Percentiles rank a stretch among this genome's conserved stretches.
Evolutionary conservation across 1,284 basidiomycete species (phyloP).

Genomic region (Ustilago xerochloae): DNA sequence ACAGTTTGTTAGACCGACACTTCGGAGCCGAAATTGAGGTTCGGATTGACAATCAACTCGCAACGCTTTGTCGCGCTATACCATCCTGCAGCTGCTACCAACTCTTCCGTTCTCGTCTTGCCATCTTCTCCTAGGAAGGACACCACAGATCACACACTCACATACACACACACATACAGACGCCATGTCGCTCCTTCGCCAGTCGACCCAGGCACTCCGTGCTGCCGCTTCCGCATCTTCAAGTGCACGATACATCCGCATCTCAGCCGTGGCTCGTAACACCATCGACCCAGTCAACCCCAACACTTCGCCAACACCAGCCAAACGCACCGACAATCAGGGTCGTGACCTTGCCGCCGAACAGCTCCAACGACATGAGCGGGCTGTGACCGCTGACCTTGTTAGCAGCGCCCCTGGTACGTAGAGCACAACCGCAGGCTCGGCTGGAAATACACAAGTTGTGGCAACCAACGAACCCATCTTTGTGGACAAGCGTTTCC

Average conservation of each 20-base stretch:
- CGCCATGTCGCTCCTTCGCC: constrained; percentile 36
- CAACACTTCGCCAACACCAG: constrained; percentile 43
- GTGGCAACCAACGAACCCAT: not conserved
- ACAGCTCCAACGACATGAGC: constrained; percentile 48
- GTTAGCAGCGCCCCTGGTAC: constrained; percentile 58
- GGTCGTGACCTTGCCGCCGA: constrained; percentile 54
- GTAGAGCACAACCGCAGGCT: not conserved
- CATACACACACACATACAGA: constrained; percentile 2
- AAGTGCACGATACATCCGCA: constrained; percentile 43
- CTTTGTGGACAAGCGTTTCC: too few species aligned
- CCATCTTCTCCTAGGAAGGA: constrained; percentile 8
- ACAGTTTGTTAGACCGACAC: constrained; percentile 8
- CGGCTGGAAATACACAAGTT: too few species aligned
- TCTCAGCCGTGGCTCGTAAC: constrained; percentile 34
- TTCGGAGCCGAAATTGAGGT: constrained; percentile 26
- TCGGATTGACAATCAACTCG: constrained; percentile 18
- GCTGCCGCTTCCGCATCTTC: constrained; percentile 30
- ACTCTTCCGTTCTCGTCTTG: not conserved
- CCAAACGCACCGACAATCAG: constrained; percentile 29
- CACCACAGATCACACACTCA: constrained; percentile 1
- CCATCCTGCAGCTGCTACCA: not conserved
- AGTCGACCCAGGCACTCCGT: constrained; percentile 45
- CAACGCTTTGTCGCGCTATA: constrained; percentile 22
- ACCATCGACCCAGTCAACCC: constrained; percentile 27
- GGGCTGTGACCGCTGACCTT: constrained; percentile 50